phyloP scores from a whole-genome alignment of 805 yeast genomes.

The Starmera pachycereana region DNA sequence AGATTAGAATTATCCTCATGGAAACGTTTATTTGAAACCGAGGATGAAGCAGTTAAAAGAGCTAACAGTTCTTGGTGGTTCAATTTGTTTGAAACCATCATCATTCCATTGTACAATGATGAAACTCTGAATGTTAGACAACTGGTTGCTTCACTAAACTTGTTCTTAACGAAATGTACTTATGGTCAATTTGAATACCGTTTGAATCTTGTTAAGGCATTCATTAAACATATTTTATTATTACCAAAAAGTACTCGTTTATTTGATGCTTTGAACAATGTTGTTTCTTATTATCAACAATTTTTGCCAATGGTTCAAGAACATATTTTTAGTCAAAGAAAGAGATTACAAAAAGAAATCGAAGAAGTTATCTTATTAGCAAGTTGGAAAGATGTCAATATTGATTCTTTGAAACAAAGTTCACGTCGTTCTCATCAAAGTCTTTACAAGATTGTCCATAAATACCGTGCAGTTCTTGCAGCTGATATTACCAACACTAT shows the following conservation, averaged over 20 bases:
- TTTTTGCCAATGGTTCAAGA: slow-evolving; percentile 42
- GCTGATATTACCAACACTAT: slow-evolving; percentile 43
- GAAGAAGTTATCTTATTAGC: slow-evolving; percentile 81
- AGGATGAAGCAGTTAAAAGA: slow-evolving; percentile 37
- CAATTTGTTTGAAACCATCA: slow-evolving; percentile 73
- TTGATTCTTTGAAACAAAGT: slow-evolving; percentile 88
- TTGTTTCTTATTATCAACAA: slow-evolving; percentile 56
- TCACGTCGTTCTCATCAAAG: slow-evolving; percentile 81
- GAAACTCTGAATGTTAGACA: slow-evolving; percentile 24
- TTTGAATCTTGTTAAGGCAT: slow-evolving; percentile 52
- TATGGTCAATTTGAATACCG: slow-evolving; percentile 65
- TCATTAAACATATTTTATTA: slow-evolving; percentile 39
- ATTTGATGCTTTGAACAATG: slow-evolving; percentile 39
- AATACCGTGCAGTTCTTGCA: slow-evolving; percentile 57
- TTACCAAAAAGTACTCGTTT: slow-evolving; percentile 21
- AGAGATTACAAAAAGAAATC: slow-evolving; percentile 63
- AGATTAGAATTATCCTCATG: slow-evolving; percentile 77
- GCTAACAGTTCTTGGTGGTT: slow-evolving; percentile 83
- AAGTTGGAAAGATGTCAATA: slow-evolving; percentile 94
- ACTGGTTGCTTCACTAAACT: slow-evolving; percentile 50
- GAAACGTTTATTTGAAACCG: slow-evolving; percentile 64
- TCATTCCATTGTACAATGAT: slow-evolving; percentile 34
- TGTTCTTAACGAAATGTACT: slow-evolving; percentile 67
- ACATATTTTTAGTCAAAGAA: slow-evolving; percentile 34
- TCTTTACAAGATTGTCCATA: slow-evolving; percentile 74